Conservation (phyloP, 148 eudicot species). For the Amaranthus palmeri region DNA sequence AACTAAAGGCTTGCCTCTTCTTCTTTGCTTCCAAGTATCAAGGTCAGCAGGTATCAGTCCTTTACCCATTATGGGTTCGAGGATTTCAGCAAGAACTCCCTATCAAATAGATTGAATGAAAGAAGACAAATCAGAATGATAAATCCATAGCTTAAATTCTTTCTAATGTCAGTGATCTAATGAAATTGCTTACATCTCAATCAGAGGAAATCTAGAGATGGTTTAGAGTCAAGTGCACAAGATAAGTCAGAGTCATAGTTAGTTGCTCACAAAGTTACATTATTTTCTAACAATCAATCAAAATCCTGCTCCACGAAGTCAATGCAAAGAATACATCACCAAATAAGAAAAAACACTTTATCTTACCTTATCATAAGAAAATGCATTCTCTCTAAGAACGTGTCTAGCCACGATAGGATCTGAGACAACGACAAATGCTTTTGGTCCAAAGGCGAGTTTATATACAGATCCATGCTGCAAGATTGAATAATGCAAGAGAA, state of each 20-base stretch:
- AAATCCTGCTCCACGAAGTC: not conserved
- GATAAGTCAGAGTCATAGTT: not conserved
- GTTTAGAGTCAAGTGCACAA: not conserved
- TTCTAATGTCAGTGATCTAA: slow-evolving; percentile 1
- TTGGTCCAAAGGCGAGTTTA: slow-evolving; percentile 99
- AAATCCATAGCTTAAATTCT: slow-evolving; percentile 1
- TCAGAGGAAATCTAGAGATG: not conserved
- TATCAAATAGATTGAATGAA: slow-evolving; percentile 22
- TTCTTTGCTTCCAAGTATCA: slow-evolving; percentile 91
- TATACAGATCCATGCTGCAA: slow-evolving; percentile 95
- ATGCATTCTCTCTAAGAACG: slow-evolving; percentile 92
- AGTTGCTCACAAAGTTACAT: too few species aligned
- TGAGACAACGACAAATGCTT: slow-evolving; percentile 95
- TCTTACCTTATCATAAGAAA: slow-evolving; percentile 93
- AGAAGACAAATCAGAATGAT: slow-evolving; percentile 8
- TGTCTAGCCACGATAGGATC: slow-evolving; percentile 90
- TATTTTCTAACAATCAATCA: not conserved
- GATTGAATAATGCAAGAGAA: slow-evolving; percentile 4
- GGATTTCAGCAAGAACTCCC: slow-evolving; percentile 99
- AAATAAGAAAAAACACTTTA: slow-evolving; percentile 16
- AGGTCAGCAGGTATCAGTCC: slow-evolving; percentile 99
- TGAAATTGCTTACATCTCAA: not conserved
- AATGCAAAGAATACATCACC: not conserved
- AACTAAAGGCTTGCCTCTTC: slow-evolving; percentile 70
- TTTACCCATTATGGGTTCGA: slow-evolving; percentile 99